Evolutionary conservation across 2,329 filamentous ascomycete species (phyloP).

Genomic region (Sporothrix variecibatus): DNA sequence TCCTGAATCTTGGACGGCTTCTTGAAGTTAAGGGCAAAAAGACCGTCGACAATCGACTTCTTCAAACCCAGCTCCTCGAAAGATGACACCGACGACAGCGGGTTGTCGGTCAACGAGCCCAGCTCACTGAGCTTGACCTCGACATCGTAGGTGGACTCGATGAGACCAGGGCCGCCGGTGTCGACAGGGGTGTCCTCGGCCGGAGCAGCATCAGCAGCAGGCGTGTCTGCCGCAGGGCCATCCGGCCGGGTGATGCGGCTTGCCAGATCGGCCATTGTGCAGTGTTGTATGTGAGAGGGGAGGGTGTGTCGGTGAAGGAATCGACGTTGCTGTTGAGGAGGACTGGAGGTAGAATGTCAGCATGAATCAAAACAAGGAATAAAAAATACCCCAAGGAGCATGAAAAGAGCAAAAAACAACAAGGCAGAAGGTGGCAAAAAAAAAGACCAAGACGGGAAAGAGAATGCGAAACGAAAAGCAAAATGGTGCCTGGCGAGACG

Average conservation of each 20-base stretch:
- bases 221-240: constrained; percentile 18
- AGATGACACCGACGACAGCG: constrained; percentile 78
- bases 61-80: constrained; percentile 84
- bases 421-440: background rate
- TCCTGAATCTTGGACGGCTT: constrained; percentile 99
- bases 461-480: background rate
- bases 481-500: background rate
- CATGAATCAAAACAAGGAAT: background rate
- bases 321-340: background rate
- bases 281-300: background rate
- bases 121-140: constrained; percentile 90
- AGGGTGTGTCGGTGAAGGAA: background rate
- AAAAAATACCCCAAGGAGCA: too few relatives aligned
- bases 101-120: constrained; percentile 82
- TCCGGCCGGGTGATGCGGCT: constrained; percentile 54
- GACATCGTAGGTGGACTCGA: constrained; percentile 81
- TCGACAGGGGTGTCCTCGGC: constrained; percentile 13
- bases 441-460: background rate
- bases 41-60: constrained; percentile 71
- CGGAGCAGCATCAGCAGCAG: constrained; percentile 3
- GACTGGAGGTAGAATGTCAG: background rate
- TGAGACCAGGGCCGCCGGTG: constrained; percentile 52
- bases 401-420: background rate
- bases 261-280: constrained; percentile 45
- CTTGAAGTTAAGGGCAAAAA: constrained; percentile 80